Base-by-base conservation (phyloP, 768 basidiomycete species). In the Russula sp. region DNA sequence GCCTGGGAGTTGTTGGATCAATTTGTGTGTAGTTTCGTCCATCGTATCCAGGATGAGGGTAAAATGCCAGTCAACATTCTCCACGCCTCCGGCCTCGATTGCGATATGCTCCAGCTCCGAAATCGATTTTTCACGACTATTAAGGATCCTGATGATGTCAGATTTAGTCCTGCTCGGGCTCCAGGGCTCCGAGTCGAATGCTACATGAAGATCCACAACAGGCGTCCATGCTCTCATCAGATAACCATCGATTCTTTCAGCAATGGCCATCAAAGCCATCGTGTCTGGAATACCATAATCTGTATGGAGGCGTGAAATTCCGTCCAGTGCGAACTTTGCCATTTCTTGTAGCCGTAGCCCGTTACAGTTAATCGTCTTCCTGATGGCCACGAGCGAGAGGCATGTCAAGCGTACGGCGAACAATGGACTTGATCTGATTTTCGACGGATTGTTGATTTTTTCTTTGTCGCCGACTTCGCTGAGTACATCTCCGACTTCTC, bases 1-100 rank as follows among this genome's bases (percentile, higher is more conserved):
- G 5, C 61, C 56, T 42, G 62, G 62, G 11, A 63, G 62, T 13
- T 34, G 56, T n/a, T 28, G 62, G 9, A 50, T 58, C 50, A 63
- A 32, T 3, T 14, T 5, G 30, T 51, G 24, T 13, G 62, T 62
- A 7, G 28, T 24, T 1, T 51, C 48, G 32, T 63, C 62, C 50
- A 57, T 34, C 0, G 34, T 42, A 9, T 63, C 44, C 14, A 52
- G 62, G 24, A 57, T 32, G 36, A 57, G 7, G 32, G 49, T 52
- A 10, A 57, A 52, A 18, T n/a, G n/a, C 48, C 48, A 24, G 48
- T 49, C 48, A 7, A 49, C 48, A 1, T 14, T 13, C 22, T 48
- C 22, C n/a, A 48, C n/a, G 22, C 10, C 13, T 5, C 3, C 24
- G 13, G 24, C 24, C 5, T 24, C 22, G 48, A 26, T 49, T 24